Percentiles rank a stretch among this genome's conserved stretches.
These are phyloP conservation scores for Plectranthus barbatus DNA, from an alignment of 257 asterid species.

Conservation along the genomic window DNA sequence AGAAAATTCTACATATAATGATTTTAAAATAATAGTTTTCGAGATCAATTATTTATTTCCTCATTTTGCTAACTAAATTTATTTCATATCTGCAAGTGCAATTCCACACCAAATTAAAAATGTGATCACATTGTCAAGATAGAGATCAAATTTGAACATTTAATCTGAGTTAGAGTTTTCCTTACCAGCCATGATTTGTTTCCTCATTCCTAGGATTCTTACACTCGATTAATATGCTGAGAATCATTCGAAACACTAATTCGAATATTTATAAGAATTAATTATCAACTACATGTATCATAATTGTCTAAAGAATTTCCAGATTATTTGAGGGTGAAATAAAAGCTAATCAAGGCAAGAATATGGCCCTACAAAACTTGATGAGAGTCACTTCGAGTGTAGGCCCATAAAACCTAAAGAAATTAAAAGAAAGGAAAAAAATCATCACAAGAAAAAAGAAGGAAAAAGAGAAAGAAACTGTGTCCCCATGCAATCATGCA, in stretches of 20 bases:
- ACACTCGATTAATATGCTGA: background rate
- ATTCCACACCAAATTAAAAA: too few relatives aligned
- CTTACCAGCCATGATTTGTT: background rate
- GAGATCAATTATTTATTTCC: too few relatives aligned
- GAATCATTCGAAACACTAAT: background rate
- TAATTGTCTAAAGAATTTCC: background rate
- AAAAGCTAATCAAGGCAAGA: conserved; percentile 1
- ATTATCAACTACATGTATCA: background rate
- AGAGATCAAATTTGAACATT: background rate
- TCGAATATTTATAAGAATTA: background rate
- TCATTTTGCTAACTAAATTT: too few relatives aligned
- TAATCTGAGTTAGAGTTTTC: background rate
- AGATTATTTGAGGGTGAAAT: background rate
- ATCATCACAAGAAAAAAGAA: conserved; percentile 29
- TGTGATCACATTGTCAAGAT: too few relatives aligned
- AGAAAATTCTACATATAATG: too few relatives aligned
- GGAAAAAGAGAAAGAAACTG: conserved; percentile 12
- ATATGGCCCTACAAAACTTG: conserved; percentile 27
- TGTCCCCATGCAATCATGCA: conserved; percentile 40
- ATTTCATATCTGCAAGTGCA: too few relatives aligned
- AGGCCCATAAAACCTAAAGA: conserved; percentile 29
- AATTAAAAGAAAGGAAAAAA: conserved; percentile 27
- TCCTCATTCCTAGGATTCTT: background rate
- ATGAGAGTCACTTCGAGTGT: conserved; percentile 41
- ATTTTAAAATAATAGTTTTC: too few relatives aligned